Base-by-base conservation (phyloP, 495 filamentous ascomycete species). In the Penicilliopsis zonata region DNA sequence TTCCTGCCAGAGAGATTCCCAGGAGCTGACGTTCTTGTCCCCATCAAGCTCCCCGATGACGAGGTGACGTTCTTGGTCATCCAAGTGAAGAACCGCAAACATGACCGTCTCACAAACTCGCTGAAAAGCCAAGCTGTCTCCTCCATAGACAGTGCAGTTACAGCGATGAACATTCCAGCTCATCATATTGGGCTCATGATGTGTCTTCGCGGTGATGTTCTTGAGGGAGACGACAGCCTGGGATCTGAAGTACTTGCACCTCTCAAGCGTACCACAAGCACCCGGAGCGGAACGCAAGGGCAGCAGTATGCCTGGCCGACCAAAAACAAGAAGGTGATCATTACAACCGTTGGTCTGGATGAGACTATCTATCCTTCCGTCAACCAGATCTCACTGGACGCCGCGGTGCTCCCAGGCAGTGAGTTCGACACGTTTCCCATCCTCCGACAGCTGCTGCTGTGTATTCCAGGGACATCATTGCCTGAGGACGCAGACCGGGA, bases 11-110 rank as follows among this genome's bases (percentile, higher is more conserved):
- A 7, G 9, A 14, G 15, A 9, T 18, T 8, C 16, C 7, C 5
- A 9, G 33, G 33, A 18, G 8, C 13, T 9, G 33, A 36, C 14
- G 7, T 36, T 3, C 16, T 36, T 9, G 16, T 29, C 21, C 33
- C 33, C 2, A 19, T 36, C 5, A 10, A 20, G 7, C 6, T 20
- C 3, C 33, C 27, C 6, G 7, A 12, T 3, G 22, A 28, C 19
- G 19, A 27, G 21, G 10, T 15, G 20, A 14, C 19, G 5, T 35
- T n/a, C 33, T 4, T 35, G 13, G 14, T 25, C 13, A 8, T 35
- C 9, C 33, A 35, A 13, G 21, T 16, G 10, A 35, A 28, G n/a
- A 35, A 35, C 9, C 4, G 30, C 10, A 3, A 5, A 3, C 9
- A n/a, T 24, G 5, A 13, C 26, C 5, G 5, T 5, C 26, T 28